A percentile compares a stretch with the other conserved stretches of the same genome.
Evolutionary conservation across 2,329 filamentous ascomycete species (phyloP).

Genomic region (Colletotrichum tropicale): DNA sequence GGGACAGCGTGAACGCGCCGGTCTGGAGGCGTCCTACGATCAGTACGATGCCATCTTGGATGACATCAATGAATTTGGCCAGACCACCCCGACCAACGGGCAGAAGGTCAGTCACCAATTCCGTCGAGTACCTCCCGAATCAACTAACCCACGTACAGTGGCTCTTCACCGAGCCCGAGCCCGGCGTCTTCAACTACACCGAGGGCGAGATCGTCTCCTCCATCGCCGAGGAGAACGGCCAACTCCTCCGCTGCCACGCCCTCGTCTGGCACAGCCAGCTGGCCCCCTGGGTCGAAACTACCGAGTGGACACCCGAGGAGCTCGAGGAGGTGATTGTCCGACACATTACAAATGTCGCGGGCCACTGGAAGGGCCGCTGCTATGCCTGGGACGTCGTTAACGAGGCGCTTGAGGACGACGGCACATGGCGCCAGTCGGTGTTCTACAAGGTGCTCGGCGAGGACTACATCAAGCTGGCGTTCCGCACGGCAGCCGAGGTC

Average conservation of each 20-base stretch:
- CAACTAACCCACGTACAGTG: constrained; percentile 38
- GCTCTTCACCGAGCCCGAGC: constrained; percentile 63
- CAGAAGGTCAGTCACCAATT: constrained; percentile 44
- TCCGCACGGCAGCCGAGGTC: constrained; percentile 57
- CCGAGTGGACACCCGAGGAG: constrained; percentile 60
- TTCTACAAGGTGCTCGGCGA: constrained; percentile 62
- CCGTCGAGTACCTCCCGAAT: background rate
- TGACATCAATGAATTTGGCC: constrained; percentile 61
- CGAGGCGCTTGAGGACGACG: constrained; percentile 64
- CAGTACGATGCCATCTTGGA: constrained; percentile 59
- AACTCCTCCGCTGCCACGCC: constrained; percentile 64
- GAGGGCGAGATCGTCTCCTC: constrained; percentile 56
- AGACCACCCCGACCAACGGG: constrained; percentile 65
- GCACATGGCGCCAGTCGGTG: constrained; percentile 54
- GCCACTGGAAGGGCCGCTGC: constrained; percentile 63
- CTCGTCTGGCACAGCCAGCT: constrained; percentile 55
- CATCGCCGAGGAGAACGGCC: constrained; percentile 44
- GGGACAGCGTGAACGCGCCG: constrained; percentile 42
- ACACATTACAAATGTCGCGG: constrained; percentile 64
- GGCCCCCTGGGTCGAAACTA: constrained; percentile 26
- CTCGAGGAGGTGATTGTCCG: constrained; percentile 55
- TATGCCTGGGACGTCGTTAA: constrained; percentile 72
- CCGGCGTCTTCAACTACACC: constrained; percentile 64
- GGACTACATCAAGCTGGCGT: constrained; percentile 62
- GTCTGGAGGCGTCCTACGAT: constrained; percentile 53